phyloP scores from a whole-genome alignment of 2,329 filamentous ascomycete genomes.

The Monilinia fructigena region DNA sequence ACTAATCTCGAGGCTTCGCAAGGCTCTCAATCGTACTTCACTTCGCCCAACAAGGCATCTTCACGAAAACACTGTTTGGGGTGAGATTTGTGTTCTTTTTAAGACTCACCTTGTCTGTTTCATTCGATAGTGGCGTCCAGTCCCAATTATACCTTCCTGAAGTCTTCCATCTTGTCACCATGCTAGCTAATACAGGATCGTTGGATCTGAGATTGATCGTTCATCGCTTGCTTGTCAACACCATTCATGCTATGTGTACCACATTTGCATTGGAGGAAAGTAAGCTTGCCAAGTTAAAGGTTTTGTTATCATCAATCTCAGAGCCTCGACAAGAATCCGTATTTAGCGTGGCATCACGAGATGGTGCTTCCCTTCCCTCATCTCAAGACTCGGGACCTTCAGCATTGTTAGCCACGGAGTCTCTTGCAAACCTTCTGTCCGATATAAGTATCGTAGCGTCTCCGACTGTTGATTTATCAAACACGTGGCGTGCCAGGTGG shows the following conservation, averaged over 20 bases:
- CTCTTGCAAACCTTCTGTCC: constrained; percentile 59
- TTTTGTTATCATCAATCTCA: constrained; percentile 57
- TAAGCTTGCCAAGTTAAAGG: constrained; percentile 46
- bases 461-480: constrained; percentile 62
- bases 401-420: constrained; percentile 52
- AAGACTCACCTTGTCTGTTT: constrained; percentile 64
- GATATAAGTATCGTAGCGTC: constrained; percentile 64
- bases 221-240: constrained; percentile 64
- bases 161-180: constrained; percentile 68
- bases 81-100: constrained; percentile 66
- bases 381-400: constrained; percentile 50
- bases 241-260: constrained; percentile 66
- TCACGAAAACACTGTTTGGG: constrained; percentile 66
- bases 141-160: constrained; percentile 67
- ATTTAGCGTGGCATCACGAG: constrained; percentile 50
- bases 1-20: constrained; percentile 63
- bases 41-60: constrained; percentile 63
- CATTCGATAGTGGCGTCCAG: constrained; percentile 66
- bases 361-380: constrained; percentile 55
- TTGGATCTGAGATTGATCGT: constrained; percentile 57
- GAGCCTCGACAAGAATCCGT: constrained; percentile 61
- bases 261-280: constrained; percentile 62
- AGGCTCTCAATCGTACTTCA: constrained; percentile 65
- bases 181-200: constrained; percentile 65
- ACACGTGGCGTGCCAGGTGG: constrained; percentile 69